phyloP scores from a whole-genome alignment of 2,329 filamentous ascomycete species.

The Cladophialophora exuberans region DNA sequence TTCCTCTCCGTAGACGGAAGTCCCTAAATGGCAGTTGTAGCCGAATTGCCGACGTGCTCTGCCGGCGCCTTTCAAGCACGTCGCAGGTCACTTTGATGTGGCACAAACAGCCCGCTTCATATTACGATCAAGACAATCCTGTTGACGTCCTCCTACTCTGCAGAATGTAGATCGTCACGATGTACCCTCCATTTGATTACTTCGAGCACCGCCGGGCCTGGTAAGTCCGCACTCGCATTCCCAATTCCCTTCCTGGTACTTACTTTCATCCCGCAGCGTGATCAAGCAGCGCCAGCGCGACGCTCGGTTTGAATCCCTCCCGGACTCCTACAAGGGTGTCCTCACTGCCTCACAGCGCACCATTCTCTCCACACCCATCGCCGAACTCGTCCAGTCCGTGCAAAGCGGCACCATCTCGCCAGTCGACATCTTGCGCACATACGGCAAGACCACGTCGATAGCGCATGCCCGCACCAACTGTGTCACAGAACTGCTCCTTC shows the following conservation, averaged over 20 bases:
- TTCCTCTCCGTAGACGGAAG: too few relatives aligned
- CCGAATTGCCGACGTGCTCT: too few relatives aligned
- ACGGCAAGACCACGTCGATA: slow-evolving; percentile 81
- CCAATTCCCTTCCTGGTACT: neutral
- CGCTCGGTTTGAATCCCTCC: slow-evolving; percentile 69
- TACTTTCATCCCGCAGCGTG: slow-evolving; percentile 55
- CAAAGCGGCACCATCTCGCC: slow-evolving; percentile 69
- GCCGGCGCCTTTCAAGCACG: too few relatives aligned
- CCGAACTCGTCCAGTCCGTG: slow-evolving; percentile 75
- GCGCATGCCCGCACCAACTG: slow-evolving; percentile 89
- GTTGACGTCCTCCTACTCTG: neutral
- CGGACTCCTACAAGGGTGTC: slow-evolving; percentile 65
- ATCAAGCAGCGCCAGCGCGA: slow-evolving; percentile 78
- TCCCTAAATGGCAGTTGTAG: too few relatives aligned
- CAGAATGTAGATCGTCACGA: slow-evolving; percentile 34
- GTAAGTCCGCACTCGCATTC: slow-evolving; percentile 50
- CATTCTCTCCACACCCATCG: slow-evolving; percentile 74
- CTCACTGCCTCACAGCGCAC: slow-evolving; percentile 67
- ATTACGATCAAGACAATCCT: neutral
- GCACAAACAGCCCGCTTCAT: neutral
- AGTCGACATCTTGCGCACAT: slow-evolving; percentile 76
- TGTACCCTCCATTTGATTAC: slow-evolving; percentile 65
- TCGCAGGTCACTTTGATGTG: too few relatives aligned
- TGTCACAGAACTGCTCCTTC: slow-evolving; percentile 82
- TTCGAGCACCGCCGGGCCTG: slow-evolving; percentile 72